A percentile compares a stretch with the other conserved stretches of the same genome.
These are phyloP conservation scores for Cladorrhinum samala DNA, from an alignment of 495 filamentous ascomycete species.

Conservation along the genomic window DNA sequence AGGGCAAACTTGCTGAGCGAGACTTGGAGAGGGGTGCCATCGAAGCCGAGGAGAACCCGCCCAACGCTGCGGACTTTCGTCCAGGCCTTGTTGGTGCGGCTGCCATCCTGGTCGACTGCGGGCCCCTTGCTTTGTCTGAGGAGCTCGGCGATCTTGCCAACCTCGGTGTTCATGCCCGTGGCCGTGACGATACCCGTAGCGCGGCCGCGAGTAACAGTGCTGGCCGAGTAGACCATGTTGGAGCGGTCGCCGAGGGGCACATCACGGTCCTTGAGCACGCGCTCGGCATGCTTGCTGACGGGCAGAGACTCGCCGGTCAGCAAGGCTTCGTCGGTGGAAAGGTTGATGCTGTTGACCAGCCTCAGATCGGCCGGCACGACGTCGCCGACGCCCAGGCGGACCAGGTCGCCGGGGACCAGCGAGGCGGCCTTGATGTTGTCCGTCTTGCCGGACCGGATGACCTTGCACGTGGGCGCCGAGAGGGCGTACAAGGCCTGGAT, in stretches of 20 bases:
- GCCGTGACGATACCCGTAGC: conserved; percentile 56
- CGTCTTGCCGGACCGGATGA: conserved; percentile 60
- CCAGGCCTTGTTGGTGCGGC: not conserved
- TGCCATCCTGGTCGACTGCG: conserved; percentile 49
- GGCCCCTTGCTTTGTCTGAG: conserved; percentile 48
- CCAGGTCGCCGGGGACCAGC: conserved; percentile 73
- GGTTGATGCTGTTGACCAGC: conserved; percentile 73
- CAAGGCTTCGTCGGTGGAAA: conserved; percentile 34
- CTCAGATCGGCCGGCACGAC: conserved; percentile 72
- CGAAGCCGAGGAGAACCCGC: conserved; percentile 51
- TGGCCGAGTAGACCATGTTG: conserved; percentile 65
- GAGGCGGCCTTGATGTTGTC: conserved; percentile 56
- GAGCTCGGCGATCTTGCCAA: conserved; percentile 70
- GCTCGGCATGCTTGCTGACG: conserved; percentile 33
- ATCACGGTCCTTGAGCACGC: conserved; percentile 33
- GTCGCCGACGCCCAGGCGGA: conserved; percentile 73
- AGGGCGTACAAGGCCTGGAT: conserved; percentile 74
- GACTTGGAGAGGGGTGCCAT: conserved; percentile 71
- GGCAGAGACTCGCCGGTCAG: conserved; percentile 65
- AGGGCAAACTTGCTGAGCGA: conserved; percentile 72
- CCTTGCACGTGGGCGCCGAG: conserved; percentile 71
- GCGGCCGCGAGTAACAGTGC: conserved; percentile 60
- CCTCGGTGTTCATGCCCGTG: conserved; percentile 76
- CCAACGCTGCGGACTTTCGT: conserved; percentile 12
- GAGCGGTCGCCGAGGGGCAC: conserved; percentile 57